phyloP scores from a whole-genome alignment of 371 early-diverging fungal genomes.

The Mortierella sp. region DNA sequence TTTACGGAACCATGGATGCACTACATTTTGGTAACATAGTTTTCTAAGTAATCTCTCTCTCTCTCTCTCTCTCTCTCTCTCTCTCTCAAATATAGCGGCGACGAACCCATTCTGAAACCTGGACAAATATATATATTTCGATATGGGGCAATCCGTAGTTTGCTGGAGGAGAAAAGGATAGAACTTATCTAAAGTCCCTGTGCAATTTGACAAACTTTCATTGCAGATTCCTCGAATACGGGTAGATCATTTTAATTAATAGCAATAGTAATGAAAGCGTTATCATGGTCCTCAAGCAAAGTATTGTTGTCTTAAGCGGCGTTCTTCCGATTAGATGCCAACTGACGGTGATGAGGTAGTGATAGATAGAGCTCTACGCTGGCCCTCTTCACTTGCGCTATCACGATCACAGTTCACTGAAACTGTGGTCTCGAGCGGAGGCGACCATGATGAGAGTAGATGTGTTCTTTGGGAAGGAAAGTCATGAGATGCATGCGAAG shows the following conservation, averaged over 20 bases:
- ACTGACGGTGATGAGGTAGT: neutral
- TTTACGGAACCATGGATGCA: neutral
- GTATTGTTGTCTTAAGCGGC: too few relatives aligned
- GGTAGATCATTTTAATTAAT: neutral
- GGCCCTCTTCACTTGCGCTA: neutral
- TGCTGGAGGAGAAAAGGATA: constrained; percentile 61
- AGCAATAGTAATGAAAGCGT: neutral
- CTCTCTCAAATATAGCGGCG: constrained; percentile 42
- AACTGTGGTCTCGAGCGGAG: neutral
- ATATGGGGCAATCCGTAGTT: constrained; percentile 63
- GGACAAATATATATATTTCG: constrained; percentile 68
- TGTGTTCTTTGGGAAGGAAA: neutral
- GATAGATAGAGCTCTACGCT: neutral
- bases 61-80: neutral
- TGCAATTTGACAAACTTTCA: neutral
- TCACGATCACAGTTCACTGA: neutral
- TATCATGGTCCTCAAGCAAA: too few relatives aligned
- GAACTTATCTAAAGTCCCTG: constrained; percentile 56
- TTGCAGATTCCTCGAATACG: too few relatives aligned
- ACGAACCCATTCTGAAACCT: constrained; percentile 53
- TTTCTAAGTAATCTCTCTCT: neutral
- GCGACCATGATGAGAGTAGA: neutral
- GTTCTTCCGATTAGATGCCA: neutral
- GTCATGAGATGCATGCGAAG: neutral
- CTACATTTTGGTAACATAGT: neutral